phyloP scores from a whole-genome alignment of 208 protist genomes.

The Balamuthia mandrillaris region DNA sequence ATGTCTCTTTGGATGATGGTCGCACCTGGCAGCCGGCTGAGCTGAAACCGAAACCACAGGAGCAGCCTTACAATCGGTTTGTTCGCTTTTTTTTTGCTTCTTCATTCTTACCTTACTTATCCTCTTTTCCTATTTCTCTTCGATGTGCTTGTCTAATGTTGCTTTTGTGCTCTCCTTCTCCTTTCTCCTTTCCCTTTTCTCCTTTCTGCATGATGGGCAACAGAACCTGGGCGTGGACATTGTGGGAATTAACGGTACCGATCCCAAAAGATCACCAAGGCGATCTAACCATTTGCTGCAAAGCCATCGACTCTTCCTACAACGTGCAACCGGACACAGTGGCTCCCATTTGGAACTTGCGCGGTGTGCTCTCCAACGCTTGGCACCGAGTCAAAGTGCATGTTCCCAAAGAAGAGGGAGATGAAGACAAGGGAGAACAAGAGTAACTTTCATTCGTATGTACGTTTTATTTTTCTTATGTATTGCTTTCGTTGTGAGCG shows the following conservation, averaged over 20 bases:
- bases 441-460: too few species aligned
- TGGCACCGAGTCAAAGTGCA: constrained; percentile 62
- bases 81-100: neutral
- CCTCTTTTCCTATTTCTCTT: too few species aligned
- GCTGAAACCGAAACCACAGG: too few species aligned
- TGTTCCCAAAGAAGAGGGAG: too few species aligned
- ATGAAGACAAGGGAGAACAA: too few species aligned
- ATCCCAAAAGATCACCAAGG: neutral
- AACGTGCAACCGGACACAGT: constrained; percentile 67
- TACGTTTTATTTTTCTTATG: too few species aligned
- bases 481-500: too few species aligned
- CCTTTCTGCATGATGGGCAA: too few species aligned
- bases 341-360: constrained; percentile 66
- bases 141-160: neutral
- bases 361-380: constrained; percentile 67
- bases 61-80: too few species aligned
- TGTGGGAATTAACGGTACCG: constrained; percentile 46
- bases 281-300: constrained; percentile 36
- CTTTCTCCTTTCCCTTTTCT: too few species aligned
- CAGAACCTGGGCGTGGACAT: constrained; percentile 55
- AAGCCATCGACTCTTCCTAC: constrained; percentile 60
- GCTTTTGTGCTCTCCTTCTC: too few species aligned
- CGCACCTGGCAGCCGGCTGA: constrained; percentile 56
- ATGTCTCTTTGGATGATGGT: constrained; percentile 76
- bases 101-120: neutral